These are phyloP conservation scores for Fusarium ramigenum DNA, from an alignment of 2,329 filamentous ascomycete species.

Conservation along the genomic window DNA sequence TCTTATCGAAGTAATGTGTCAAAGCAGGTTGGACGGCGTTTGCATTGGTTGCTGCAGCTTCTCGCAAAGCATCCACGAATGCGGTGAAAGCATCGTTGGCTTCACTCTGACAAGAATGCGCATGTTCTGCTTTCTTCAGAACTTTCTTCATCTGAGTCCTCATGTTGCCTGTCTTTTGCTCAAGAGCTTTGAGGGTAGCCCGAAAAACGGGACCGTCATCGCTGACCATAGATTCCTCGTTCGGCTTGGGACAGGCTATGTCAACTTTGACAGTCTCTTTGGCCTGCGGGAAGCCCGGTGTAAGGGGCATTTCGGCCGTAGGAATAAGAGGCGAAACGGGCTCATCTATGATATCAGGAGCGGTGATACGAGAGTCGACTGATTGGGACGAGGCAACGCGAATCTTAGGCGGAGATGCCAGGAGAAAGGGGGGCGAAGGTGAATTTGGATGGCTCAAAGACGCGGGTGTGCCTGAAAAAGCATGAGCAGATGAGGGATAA, in stretches of 20 bases:
- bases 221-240: constrained; percentile 82
- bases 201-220: constrained; percentile 96
- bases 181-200: constrained; percentile 94
- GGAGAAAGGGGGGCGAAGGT: constrained; percentile 76
- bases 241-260: constrained; percentile 83
- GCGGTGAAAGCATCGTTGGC: constrained; percentile 86
- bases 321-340: constrained; percentile 61
- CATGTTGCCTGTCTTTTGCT: constrained; percentile 97
- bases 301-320: constrained; percentile 49
- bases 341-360: constrained; percentile 70
- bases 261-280: constrained; percentile 80
- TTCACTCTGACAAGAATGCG: constrained; percentile 78
- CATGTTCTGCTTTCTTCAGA: constrained; percentile 90
- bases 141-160: constrained; percentile 95
- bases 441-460: constrained; percentile 68
- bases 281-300: constrained; percentile 36
- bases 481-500: constrained; percentile 22
- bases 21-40: constrained; percentile 97
- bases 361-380: constrained; percentile 82
- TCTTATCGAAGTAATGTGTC: constrained; percentile 98
- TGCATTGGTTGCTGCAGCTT: constrained; percentile 89
- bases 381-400: constrained; percentile 89
- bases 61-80: constrained; percentile 86
- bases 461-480: constrained; percentile 53
- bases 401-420: constrained; percentile 78